Conservation (phyloP, 2,329 filamentous ascomycete species). For the Stromatinia cepivora region DNA sequence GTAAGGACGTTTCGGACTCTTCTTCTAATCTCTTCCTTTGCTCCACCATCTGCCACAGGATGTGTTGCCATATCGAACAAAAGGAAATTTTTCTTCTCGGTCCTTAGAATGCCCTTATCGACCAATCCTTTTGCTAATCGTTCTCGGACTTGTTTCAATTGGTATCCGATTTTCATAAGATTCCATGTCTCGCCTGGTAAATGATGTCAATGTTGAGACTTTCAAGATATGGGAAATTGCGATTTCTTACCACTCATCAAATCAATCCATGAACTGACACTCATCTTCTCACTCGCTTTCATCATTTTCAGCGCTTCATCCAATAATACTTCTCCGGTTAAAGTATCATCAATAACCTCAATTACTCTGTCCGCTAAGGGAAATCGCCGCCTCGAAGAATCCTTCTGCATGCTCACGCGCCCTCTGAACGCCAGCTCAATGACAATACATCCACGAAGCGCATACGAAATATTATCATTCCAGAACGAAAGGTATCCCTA, state of each 20-base stretch:
- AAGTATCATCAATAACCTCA: constrained; percentile 93
- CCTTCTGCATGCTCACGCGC: constrained; percentile 97
- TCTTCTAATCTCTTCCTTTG: constrained; percentile 94
- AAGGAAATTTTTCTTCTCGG: constrained; percentile 98
- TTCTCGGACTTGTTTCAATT: constrained; percentile 98
- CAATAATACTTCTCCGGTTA: constrained; percentile 94
- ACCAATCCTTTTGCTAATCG: constrained; percentile 95
- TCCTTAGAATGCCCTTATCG: constrained; percentile 97
- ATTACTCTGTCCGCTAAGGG: constrained; percentile 90
- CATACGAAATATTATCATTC: constrained; percentile 99
- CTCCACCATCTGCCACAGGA: constrained; percentile 91
- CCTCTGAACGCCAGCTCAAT: constrained; percentile 95
- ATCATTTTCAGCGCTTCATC: constrained; percentile 99
- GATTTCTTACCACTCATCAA: constrained; percentile 79
- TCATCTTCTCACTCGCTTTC: constrained; percentile 99
- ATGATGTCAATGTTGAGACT: constrained; percentile 14
- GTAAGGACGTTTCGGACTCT: constrained; percentile 91
- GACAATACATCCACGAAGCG: constrained; percentile 94
- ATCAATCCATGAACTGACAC: constrained; percentile 98
- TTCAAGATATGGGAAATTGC: constrained; percentile 10
- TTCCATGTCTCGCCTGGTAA: constrained; percentile 94
- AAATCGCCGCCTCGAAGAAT: constrained; percentile 86
- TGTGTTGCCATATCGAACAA: constrained; percentile 99
- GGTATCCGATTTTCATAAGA: constrained; percentile 99
- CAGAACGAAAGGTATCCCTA: constrained; percentile 98